Evolutionary conservation across 768 basidiomycete genomes (phyloP), one percentile per base, ranked within the genome.

Genomic region (Dioszegia aurantiaca): DNA sequence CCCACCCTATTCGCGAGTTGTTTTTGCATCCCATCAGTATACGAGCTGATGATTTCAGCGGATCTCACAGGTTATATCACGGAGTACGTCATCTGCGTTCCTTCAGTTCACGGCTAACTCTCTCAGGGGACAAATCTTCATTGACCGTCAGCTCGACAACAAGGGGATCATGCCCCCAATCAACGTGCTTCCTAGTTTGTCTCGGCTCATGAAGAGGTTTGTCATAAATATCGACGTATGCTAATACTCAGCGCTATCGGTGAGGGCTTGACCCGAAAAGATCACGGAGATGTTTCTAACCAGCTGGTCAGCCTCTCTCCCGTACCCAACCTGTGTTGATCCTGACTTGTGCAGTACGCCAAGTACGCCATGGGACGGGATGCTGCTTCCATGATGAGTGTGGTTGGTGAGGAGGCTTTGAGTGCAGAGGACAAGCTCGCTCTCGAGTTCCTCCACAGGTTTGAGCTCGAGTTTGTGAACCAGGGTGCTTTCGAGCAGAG

Each of bases 261-360:
- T 65, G 94, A 97, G 80, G 85, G 89, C 79, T 81, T 98, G 74
- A 98, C 95, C 58, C 83, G 95, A 77, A 94, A 94, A 80, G 95
- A 99, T 79, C 95, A 98, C 77, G 89, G 92, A 71, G 95, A 99
- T 79, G 95, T 99, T 33, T 98, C 95, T 14, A 99, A 99, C 81
- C 94, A 97, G 80, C 80, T 95, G 81, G 91, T 90, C 68, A 56
- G 89, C 80, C 48, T 23, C 36, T 17, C 19, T 17, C 27, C 11
- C 10, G 10, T 33, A 24, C 19, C 2, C 27, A 14, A 3, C 27
- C 55, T 0, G 19, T 23, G 45, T 56, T 61, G 30, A 59, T 46
- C 23, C 14, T 26, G 37, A n/a, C n/a, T 6, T 33, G 33, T 33
- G 27, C 76, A 93, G 89, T 95, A 94, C 77, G 92, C 92, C 76